phyloP scores from a whole-genome alignment of 257 asterid genomes.

The Primulina eburnea region DNA sequence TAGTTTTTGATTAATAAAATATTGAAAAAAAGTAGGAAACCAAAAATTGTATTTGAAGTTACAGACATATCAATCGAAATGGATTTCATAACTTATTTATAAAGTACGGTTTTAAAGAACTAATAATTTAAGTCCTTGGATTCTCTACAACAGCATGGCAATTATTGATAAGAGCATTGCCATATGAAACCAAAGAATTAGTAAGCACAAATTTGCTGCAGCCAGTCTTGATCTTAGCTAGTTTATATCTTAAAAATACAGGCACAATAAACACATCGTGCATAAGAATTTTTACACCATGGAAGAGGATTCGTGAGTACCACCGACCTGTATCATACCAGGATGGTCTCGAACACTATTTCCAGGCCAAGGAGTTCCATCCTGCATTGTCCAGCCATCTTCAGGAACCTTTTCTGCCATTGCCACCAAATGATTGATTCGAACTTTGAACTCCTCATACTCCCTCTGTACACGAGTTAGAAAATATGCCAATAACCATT shows the following conservation, averaged over 20 bases:
- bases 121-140: background rate
- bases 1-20: too few species aligned
- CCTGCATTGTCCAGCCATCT: slow-evolving; percentile 97
- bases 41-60: background rate
- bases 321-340: slow-evolving; percentile 91
- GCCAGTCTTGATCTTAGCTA: background rate
- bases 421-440: slow-evolving; percentile 68
- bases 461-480: slow-evolving; percentile 57
- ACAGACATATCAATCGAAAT: background rate
- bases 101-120: background rate
- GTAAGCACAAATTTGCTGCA: background rate
- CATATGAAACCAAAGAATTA: background rate
- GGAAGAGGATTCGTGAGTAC: background rate
- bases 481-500: slow-evolving; percentile 8
- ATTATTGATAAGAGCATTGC: background rate
- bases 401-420: slow-evolving; percentile 84
- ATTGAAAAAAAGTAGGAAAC: background rate
- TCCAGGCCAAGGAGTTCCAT: slow-evolving; percentile 97
- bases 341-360: slow-evolving; percentile 91
- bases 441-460: slow-evolving; percentile 86
- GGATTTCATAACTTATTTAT: too few species aligned
- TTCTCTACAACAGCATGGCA: background rate
- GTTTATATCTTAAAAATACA: background rate
- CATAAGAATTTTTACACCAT: background rate
- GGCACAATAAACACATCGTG: background rate